Evolutionary conservation across 192 early-diverging fungal genomes (phyloP).

Genomic region (Coemansia sp.): DNA sequence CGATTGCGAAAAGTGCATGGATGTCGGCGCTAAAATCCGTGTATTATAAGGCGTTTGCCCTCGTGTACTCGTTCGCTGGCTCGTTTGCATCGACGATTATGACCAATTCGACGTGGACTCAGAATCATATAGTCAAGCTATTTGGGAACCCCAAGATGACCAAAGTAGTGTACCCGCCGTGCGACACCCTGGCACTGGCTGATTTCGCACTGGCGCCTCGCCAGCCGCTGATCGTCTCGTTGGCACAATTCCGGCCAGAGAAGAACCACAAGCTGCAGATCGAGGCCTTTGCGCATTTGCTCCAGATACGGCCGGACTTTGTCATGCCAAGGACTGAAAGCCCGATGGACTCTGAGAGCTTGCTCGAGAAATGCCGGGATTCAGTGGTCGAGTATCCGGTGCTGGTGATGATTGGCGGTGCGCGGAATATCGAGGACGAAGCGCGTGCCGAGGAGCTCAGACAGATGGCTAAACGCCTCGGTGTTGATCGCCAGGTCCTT

Average conservation of each 20-base stretch:
- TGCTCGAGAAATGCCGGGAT: constrained; percentile 2
- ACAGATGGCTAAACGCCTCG: constrained; percentile 51
- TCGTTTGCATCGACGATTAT: constrained; percentile 79
- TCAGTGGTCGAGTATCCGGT: constrained; percentile 22
- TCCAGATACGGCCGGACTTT: constrained; percentile 62
- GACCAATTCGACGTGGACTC: constrained; percentile 98
- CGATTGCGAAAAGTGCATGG: constrained; percentile 60
- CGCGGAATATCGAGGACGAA: constrained; percentile 78
- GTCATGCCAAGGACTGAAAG: constrained; percentile 27
- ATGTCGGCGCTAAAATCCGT: constrained; percentile 28
- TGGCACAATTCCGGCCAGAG: constrained; percentile 97
- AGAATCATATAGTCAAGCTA: constrained; percentile 82
- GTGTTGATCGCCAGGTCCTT: constrained; percentile 68
- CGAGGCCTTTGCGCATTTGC: constrained; percentile 66
- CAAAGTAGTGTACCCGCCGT: constrained; percentile 88
- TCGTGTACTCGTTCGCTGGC: constrained; percentile 76
- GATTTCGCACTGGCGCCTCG: constrained; percentile 61
- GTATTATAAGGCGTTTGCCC: constrained; percentile 84
- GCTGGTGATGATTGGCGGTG: constrained; percentile 85
- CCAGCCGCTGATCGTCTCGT: constrained; percentile 69
- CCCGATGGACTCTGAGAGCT: not conserved
- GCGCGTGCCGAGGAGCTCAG: constrained; percentile 64
- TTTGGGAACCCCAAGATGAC: constrained; percentile 68
- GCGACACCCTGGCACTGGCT: constrained; percentile 73
- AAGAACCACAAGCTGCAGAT: constrained; percentile 90